Percentiles rank a stretch among this genome's conserved stretches.
Conservation (phyloP, 495 filamentous ascomycete species). For the Penicillium robsamsonii region DNA sequence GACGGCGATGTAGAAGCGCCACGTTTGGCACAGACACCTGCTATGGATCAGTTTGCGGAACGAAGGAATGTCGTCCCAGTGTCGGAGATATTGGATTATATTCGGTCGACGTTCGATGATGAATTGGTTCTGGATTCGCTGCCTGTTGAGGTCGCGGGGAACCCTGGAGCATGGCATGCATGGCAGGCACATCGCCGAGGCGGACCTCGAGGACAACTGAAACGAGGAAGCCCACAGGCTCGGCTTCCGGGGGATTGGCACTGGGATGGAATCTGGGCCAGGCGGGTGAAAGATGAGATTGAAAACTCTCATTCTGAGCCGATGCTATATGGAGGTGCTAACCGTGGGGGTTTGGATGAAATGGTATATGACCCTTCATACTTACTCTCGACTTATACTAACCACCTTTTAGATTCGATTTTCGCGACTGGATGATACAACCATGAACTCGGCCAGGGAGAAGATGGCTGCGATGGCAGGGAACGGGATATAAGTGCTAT, state of each 20-base stretch:
- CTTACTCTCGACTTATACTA: slow-evolving; percentile 15
- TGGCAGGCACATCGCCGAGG: slow-evolving; percentile 68
- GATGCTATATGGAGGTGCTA: slow-evolving; percentile 65
- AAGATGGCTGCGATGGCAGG: slow-evolving; percentile 56
- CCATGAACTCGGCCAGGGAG: slow-evolving; percentile 57
- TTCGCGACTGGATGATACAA: slow-evolving; percentile 59
- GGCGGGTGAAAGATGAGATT: slow-evolving; percentile 73
- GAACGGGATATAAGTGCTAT: slow-evolving; percentile 24
- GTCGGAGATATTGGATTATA: slow-evolving; percentile 64
- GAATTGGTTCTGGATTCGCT: slow-evolving; percentile 72
- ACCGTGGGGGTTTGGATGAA: slow-evolving; percentile 60
- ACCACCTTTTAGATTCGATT: slow-evolving; percentile 60
- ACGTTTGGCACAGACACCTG: slow-evolving; percentile 19
- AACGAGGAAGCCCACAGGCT: slow-evolving; percentile 38
- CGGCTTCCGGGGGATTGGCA: slow-evolving; percentile 82
- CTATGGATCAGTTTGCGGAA: slow-evolving; percentile 20
- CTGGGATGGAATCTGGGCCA: slow-evolving; percentile 94
- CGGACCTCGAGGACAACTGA: slow-evolving; percentile 18
- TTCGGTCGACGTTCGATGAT: slow-evolving; percentile 77
- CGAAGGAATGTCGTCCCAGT: slow-evolving; percentile 34
- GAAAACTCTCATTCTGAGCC: slow-evolving; percentile 72
- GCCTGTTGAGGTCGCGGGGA: slow-evolving; percentile 77
- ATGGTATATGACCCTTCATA: slow-evolving; percentile 44
- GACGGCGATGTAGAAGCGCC: slow-evolving; percentile 4
- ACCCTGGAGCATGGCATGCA: slow-evolving; percentile 86